These are phyloP conservation scores for Dothiorella sarmentorum DNA, from an alignment of 2,329 filamentous ascomycete species.

Conservation along the genomic window DNA sequence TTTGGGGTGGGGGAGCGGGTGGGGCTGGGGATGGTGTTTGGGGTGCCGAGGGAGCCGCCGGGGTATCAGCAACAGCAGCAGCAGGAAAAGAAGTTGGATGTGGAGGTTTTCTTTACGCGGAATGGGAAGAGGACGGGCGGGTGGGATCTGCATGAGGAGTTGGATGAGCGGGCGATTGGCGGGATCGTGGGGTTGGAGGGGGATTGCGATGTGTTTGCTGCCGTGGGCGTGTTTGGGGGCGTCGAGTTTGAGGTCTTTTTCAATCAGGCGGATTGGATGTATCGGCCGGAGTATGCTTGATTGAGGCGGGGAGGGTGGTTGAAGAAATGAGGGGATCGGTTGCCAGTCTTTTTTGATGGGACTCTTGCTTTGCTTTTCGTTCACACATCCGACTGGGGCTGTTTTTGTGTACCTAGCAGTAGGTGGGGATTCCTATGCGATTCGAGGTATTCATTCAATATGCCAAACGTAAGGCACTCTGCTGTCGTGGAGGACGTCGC, in stretches of 20 bases:
- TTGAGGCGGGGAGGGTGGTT: neutral
- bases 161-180: constrained; percentile 61
- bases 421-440: neutral
- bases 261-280: constrained; percentile 58
- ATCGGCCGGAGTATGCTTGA: constrained; percentile 1
- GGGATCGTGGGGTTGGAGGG: constrained; percentile 65
- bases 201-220: constrained; percentile 65
- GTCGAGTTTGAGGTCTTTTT: constrained; percentile 67
- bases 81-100: constrained; percentile 39
- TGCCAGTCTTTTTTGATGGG: no score
- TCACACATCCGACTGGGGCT: no score
- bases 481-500: no score
- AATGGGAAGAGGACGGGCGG: constrained; percentile 58
- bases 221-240: constrained; percentile 67
- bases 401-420: no score
- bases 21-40: constrained; percentile 68
- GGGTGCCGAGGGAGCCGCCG: constrained; percentile 36
- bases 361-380: no score
- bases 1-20: constrained; percentile 65
- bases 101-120: constrained; percentile 67
- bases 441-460: neutral
- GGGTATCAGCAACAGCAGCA: constrained; percentile 28
- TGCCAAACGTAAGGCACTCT: no score
- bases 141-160: constrained; percentile 75
- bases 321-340: no score